Evolutionary conservation across 306 rosid genomes (phyloP).

Genomic region (Mimosa pudica): DNA sequence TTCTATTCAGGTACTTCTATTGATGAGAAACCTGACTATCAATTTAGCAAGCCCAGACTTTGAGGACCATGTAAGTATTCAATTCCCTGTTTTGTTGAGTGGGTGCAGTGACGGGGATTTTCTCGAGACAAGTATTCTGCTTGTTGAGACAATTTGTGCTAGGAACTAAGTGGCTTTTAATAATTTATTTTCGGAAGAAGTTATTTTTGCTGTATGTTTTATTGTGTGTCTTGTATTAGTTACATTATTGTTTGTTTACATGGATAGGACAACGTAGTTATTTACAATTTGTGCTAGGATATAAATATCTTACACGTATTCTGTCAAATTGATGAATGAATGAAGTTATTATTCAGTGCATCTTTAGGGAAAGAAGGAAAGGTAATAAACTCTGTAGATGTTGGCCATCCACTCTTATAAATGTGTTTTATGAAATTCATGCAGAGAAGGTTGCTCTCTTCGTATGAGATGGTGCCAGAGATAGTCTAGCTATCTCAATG

Average conservation of each 20-base stretch:
- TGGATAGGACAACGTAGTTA: too few relatives aligned
- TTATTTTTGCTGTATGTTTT: too few relatives aligned
- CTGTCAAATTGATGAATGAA: too few relatives aligned
- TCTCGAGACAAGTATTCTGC: background rate
- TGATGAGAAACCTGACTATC: constrained; percentile 94
- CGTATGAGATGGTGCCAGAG: constrained; percentile 54
- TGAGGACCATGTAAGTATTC: constrained; percentile 84
- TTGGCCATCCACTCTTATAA: background rate
- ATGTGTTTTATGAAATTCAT: constrained; percentile 28
- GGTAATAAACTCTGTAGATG: background rate
- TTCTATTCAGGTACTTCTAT: constrained; percentile 70
- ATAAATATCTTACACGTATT: too few relatives aligned
- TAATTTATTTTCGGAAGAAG: too few relatives aligned
- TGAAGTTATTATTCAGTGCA: too few relatives aligned
- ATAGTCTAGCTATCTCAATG: constrained; percentile 30
- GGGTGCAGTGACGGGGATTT: background rate
- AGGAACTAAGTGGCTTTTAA: too few relatives aligned
- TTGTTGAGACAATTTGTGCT: background rate
- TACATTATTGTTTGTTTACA: too few relatives aligned
- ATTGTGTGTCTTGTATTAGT: too few relatives aligned
- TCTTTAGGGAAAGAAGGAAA: too few relatives aligned
- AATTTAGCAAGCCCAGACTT: constrained; percentile 87
- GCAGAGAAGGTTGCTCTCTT: constrained; percentile 78
- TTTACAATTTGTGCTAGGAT: too few relatives aligned
- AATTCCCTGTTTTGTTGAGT: background rate